Conservation (phyloP, 345 rosid genomes). For the Brassica juncea region DNA sequence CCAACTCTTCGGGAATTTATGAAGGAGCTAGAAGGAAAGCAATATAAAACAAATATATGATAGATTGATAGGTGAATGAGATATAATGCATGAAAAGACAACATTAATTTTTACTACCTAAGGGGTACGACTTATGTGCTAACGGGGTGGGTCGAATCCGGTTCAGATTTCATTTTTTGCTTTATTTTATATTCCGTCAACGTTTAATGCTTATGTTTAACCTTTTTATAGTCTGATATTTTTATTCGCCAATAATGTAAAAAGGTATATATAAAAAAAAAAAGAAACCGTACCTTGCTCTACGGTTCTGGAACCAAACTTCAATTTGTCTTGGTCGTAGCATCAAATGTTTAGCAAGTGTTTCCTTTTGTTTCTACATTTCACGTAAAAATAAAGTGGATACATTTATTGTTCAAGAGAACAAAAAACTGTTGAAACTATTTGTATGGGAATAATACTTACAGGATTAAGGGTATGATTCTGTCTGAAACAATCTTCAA, state of each 20-base stretch:
- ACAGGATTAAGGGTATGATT: conserved; percentile 88
- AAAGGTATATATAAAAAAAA: neutral
- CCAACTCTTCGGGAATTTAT: conserved; percentile 19
- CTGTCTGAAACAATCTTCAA: conserved; percentile 92
- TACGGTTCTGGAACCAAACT: conserved; percentile 99
- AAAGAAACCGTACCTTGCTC: conserved; percentile 77
- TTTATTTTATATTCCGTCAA: conserved; percentile 37
- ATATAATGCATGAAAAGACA: conserved; percentile 28
- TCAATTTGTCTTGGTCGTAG: conserved; percentile 90
- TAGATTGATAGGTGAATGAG: neutral
- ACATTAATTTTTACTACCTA: conserved; percentile 31
- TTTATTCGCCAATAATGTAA: conserved; percentile 22
- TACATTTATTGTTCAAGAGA: neutral
- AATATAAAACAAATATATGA: neutral
- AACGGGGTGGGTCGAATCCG: conserved; percentile 46
- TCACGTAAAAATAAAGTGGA: neutral
- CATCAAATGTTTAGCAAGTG: conserved; percentile 73
- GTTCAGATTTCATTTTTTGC: conserved; percentile 35
- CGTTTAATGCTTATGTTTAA: conserved; percentile 37
- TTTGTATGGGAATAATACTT: neutral
- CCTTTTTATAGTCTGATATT: conserved; percentile 18
- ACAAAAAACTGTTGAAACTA: neutral
- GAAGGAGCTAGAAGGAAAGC: conserved; percentile 35
- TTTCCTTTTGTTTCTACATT: conserved; percentile 89
- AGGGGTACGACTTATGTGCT: conserved; percentile 44